Base-by-base conservation (phyloP, 2,329 filamentous ascomycete species). In the Pseudocercospora pini-densiflorae region DNA sequence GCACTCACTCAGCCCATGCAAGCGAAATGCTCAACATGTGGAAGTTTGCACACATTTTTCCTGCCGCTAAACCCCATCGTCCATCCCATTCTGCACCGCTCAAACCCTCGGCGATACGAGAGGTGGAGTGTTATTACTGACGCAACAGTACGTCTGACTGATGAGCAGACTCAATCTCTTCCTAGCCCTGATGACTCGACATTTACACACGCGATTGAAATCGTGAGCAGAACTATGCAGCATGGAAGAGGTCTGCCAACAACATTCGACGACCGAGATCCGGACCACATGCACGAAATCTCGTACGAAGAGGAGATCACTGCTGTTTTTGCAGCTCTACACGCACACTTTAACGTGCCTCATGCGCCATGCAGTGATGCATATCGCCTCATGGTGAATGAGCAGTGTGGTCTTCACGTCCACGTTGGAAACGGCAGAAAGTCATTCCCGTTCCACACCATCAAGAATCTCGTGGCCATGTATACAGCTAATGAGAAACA, bases 391-490 rank as follows among this genome's bases (percentile, higher is more conserved):
- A 57, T 69, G n/a, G 61, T 64, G 47, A 76, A 77, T 59, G 24
- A 62, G 3, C 66, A 60, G 2, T 70, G 68, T 27, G 76, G 74
- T 0, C 33, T 77, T 0, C 76, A 79, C 55, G 70, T 79, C 19
- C 77, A 79, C 59, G 67, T 79, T 24, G 75, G 76, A 4, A 72
- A 76, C 27, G 71, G 68, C 1, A 45, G 31, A n/a, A 29, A 67
- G 3, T 70, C 71, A 0, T 77, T 77, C 43, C 61, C 60, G 6
- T 47, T 74, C 12, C 29, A 61, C 7, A 70, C 70, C 1, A 43
- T 79, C n/a, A 72, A 72, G 62, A 78, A 77, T 31, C 31, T 79
- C 9, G 45, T 77, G 27, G 70, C 69, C 0, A 51, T 73, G 3
- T 61, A 72, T 14, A 71, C 71, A 45, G 74, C 73, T 0, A 75